A percentile compares a stretch with the other conserved stretches of the same genome.
phyloP scores from a whole-genome alignment of 2,329 filamentous ascomycete genomes.

The Dactylellina parvicollis region DNA sequence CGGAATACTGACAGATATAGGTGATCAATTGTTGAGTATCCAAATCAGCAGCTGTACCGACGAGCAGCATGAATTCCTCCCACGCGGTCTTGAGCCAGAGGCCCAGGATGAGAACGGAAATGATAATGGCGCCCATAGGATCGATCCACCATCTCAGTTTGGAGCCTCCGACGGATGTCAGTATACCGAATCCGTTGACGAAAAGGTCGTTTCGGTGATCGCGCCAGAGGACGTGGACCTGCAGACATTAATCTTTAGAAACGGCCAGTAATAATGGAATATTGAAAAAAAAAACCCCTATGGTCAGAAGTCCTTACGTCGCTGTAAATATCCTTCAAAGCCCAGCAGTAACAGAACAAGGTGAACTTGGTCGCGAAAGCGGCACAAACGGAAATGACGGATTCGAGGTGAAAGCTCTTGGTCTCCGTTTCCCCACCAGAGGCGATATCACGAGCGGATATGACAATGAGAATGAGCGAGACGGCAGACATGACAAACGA shows the following conservation, averaged over 20 bases:
- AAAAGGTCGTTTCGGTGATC: conserved; percentile 94
- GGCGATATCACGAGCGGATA: conserved; percentile 78
- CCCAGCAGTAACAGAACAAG: conserved; percentile 92
- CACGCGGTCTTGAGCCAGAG: conserved; percentile 87
- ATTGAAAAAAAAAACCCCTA: background rate
- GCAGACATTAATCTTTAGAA: too few relatives aligned
- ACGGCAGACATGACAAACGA: conserved; percentile 96
- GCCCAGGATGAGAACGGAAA: conserved; percentile 79
- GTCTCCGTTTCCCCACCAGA: conserved; percentile 64
- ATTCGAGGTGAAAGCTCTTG: conserved; percentile 79
- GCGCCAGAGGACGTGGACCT: conserved; percentile 57
- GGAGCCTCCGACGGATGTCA: conserved; percentile 88
- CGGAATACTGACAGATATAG: conserved; percentile 75
- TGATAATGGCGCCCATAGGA: conserved; percentile 84
- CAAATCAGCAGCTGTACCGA: conserved; percentile 86
- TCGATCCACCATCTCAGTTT: conserved; percentile 96
- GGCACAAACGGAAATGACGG: conserved; percentile 82
- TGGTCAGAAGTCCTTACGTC: conserved; percentile 68
- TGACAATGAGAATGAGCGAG: conserved; percentile 89
- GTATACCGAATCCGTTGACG: conserved; percentile 91
- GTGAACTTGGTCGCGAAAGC: conserved; percentile 85
- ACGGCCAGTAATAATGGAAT: background rate
- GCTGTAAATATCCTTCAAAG: conserved; percentile 86
- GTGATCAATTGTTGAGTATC: conserved; percentile 92
- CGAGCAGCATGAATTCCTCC: conserved; percentile 85